Conservation (phyloP, 345 rosid genomes). For the Populus davidiana region DNA sequence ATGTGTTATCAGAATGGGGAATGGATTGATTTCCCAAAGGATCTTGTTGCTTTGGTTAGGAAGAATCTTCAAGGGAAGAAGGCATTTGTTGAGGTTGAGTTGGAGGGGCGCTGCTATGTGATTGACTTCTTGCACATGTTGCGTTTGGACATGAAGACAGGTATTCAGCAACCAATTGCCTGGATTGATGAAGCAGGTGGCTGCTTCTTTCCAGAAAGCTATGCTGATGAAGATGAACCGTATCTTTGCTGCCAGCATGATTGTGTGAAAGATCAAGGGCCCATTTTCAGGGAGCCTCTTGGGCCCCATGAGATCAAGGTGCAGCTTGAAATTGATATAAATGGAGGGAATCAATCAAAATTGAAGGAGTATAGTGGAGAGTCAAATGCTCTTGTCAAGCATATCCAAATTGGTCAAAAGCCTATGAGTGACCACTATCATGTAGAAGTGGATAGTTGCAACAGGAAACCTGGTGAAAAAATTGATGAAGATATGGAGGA, state of each 20-base stretch:
- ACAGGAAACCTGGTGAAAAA: conserved; percentile 41
- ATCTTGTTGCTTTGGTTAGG: conserved; percentile 34
- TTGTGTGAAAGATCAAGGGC: conserved; percentile 29
- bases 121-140: conserved; percentile 88
- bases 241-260: conserved; percentile 38
- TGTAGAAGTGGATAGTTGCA: conserved; percentile 44
- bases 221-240: conserved; percentile 37
- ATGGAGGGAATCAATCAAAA: conserved; percentile 45
- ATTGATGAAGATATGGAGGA: conserved; percentile 32
- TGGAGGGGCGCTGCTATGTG: conserved; percentile 41
- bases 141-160: conserved; percentile 60
- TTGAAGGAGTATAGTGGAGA: conserved; percentile 73
- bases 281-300: conserved; percentile 14
- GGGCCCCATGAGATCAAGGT: conserved; percentile 67
- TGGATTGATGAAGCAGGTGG: conserved; percentile 85
- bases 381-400: conserved; percentile 47
- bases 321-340: conserved; percentile 77
- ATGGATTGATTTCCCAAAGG: conserved; percentile 70
- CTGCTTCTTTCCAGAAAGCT: conserved; percentile 81
- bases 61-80: conserved; percentile 64
- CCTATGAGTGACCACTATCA: conserved; percentile 16
- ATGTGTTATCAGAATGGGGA: conserved; percentile 72
- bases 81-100: conserved; percentile 57
- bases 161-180: conserved; percentile 62
- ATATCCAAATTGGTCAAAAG: conserved; percentile 37